Evolutionary conservation across 257 asterid genomes (phyloP).

Genomic region (Solanum megistacrolobum): DNA sequence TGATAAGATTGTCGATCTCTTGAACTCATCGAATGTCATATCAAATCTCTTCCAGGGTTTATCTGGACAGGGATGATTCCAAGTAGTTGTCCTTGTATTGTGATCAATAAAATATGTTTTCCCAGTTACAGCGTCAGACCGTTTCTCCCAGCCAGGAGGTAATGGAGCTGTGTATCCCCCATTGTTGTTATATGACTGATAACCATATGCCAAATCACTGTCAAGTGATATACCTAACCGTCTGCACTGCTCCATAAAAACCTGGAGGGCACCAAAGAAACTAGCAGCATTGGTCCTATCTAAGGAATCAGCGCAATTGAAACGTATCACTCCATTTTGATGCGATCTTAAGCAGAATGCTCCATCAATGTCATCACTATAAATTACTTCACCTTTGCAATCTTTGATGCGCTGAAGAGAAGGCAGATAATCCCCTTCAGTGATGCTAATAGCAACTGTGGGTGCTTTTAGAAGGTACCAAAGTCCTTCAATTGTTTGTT

Average conservation of each 20-base stretch:
- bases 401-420: constrained; percentile 65
- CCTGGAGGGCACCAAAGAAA: constrained; percentile 97
- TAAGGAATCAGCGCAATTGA: constrained; percentile 95
- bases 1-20: constrained; percentile 84
- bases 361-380: constrained; percentile 68
- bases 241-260: constrained; percentile 92
- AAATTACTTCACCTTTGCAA: constrained; percentile 91
- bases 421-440: constrained; percentile 92
- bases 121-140: constrained; percentile 91
- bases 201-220: constrained; percentile 71
- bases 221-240: constrained; percentile 95
- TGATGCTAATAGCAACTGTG: constrained; percentile 63
- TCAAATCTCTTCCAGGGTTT: constrained; percentile 99
- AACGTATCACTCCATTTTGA: constrained; percentile 97
- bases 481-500: constrained; percentile 91
- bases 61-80: constrained; percentile 99
- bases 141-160: constrained; percentile 99
- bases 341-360: constrained; percentile 96
- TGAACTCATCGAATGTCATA: constrained; percentile 94
- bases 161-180: constrained; percentile 86
- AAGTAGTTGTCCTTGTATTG: constrained; percentile 92
- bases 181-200: constrained; percentile 51
- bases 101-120: constrained; percentile 92
- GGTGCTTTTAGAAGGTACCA: constrained; percentile 97
- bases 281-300: constrained; percentile 99